Evolutionary conservation across 495 filamentous ascomycete genomes (phyloP).

Genomic region (Aspergillus hancockii): DNA sequence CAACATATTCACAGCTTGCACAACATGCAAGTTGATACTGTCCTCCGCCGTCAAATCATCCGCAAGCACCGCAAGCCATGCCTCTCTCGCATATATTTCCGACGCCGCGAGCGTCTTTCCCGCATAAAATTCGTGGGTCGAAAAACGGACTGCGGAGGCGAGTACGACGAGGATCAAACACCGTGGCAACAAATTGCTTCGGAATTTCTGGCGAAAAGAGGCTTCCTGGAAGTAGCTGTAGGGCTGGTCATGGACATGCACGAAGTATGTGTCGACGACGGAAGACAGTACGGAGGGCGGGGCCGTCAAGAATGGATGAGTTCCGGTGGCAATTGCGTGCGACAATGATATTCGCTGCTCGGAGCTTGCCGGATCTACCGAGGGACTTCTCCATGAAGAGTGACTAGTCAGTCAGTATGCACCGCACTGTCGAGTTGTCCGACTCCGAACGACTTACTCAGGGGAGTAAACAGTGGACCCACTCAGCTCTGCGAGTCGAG

Average conservation of each 20-base stretch:
- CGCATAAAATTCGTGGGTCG: slow-evolving; percentile 22
- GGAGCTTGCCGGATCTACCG: too few species aligned
- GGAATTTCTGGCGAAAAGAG: slow-evolving; percentile 24
- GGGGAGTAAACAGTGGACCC: background rate
- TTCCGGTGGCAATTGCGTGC: too few species aligned
- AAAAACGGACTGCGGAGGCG: slow-evolving; percentile 31
- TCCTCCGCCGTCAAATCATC: slow-evolving; percentile 29
- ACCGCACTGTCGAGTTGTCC: too few species aligned
- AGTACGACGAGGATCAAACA: slow-evolving; percentile 28
- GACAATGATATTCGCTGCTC: too few species aligned
- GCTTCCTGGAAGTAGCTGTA: slow-evolving; percentile 33
- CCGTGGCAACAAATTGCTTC: slow-evolving; percentile 17
- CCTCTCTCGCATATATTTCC: slow-evolving; percentile 27
- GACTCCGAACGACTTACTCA: slow-evolving; percentile 6
- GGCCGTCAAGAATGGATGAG: background rate
- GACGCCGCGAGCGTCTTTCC: slow-evolving; percentile 20
- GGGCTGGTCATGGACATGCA: slow-evolving; percentile 32
- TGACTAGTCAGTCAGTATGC: too few species aligned
- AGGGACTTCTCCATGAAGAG: too few species aligned
- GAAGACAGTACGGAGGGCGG: slow-evolving; percentile 20
- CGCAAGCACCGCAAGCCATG: slow-evolving; percentile 29
- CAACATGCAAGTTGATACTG: slow-evolving; percentile 24
- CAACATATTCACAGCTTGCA: slow-evolving; percentile 32
- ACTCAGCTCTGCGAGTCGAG: slow-evolving; percentile 29
- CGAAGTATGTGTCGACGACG: slow-evolving; percentile 31